These are phyloP conservation scores for Aspergillus sp. DNA, from an alignment of 2,329 filamentous ascomycete genomes.

Conservation along the genomic window DNA sequence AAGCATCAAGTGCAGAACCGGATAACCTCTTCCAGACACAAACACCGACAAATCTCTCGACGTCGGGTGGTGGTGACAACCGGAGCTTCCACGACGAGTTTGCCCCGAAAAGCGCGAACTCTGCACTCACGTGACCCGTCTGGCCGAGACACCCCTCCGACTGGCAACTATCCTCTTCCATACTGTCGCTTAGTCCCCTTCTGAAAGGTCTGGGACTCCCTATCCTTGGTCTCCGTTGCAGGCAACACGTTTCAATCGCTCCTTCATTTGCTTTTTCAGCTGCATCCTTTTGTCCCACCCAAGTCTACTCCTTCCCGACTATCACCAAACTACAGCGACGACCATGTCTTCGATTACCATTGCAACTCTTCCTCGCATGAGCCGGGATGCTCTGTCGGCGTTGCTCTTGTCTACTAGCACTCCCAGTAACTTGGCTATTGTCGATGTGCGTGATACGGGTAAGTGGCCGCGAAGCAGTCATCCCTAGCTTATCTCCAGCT, in stretches of 20 bases:
- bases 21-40: too few species aligned
- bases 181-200: not conserved
- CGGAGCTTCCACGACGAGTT: not conserved
- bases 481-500: too few species aligned
- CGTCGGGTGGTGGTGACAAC: not conserved
- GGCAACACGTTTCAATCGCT: not conserved
- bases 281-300: not conserved
- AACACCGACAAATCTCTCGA: too few species aligned
- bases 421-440: slow-evolving; percentile 54
- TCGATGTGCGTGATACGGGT: slow-evolving; percentile 86
- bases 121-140: not conserved
- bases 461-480: slow-evolving; percentile 11
- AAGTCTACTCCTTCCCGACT: not conserved
- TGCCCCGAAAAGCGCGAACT: too few species aligned
- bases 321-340: not conserved
- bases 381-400: slow-evolving; percentile 58
- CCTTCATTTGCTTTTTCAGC: not conserved
- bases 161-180: not conserved
- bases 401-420: slow-evolving; percentile 49
- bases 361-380: slow-evolving; percentile 57
- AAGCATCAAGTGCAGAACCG: too few species aligned
- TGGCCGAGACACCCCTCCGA: not conserved
- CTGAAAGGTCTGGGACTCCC: not conserved
- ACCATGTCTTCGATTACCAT: slow-evolving; percentile 51
- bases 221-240: not conserved